Evolutionary conservation across 805 yeast genomes (phyloP).

Genomic region (Dipodascopsis uninucleata): DNA sequence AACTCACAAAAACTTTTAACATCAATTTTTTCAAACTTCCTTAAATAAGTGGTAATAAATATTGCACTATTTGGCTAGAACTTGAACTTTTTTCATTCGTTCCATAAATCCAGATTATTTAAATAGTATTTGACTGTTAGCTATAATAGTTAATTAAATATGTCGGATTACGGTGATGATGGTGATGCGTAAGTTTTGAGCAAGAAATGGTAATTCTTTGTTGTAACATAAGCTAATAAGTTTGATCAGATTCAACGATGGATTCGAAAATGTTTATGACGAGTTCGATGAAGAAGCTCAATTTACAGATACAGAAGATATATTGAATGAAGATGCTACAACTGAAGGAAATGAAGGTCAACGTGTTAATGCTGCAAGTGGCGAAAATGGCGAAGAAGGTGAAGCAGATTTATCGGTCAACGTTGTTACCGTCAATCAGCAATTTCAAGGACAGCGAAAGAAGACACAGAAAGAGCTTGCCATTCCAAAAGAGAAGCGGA

Average conservation of each 20-base stretch:
- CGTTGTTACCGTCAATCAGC: constrained; percentile 67
- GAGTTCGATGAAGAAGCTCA: constrained; percentile 81
- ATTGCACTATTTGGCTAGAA: no score
- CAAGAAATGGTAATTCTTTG: neutral
- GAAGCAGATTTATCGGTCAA: constrained; percentile 61
- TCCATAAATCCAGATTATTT: no score
- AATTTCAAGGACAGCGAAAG: constrained; percentile 41
- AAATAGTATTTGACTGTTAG: no score
- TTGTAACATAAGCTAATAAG: neutral
- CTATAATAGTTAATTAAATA: constrained; percentile 23
- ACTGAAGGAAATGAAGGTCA: constrained; percentile 37
- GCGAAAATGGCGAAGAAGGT: constrained; percentile 37
- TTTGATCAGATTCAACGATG: constrained; percentile 50
- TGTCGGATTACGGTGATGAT: constrained; percentile 43
- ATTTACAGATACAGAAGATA: constrained; percentile 58
- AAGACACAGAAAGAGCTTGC: constrained; percentile 77
- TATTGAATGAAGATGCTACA: constrained; percentile 41
- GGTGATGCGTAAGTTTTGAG: constrained; percentile 36
- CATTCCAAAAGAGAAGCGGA: constrained; percentile 80
- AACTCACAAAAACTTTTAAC: no score
- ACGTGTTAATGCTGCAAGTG: constrained; percentile 42
- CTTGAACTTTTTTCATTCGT: no score
- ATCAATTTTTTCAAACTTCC: no score
- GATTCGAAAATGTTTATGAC: constrained; percentile 37
- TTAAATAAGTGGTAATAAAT: no score